phyloP scores from a whole-genome alignment of 2,329 filamentous ascomycete genomes.

The Paraphaeosphaeria minitans region DNA sequence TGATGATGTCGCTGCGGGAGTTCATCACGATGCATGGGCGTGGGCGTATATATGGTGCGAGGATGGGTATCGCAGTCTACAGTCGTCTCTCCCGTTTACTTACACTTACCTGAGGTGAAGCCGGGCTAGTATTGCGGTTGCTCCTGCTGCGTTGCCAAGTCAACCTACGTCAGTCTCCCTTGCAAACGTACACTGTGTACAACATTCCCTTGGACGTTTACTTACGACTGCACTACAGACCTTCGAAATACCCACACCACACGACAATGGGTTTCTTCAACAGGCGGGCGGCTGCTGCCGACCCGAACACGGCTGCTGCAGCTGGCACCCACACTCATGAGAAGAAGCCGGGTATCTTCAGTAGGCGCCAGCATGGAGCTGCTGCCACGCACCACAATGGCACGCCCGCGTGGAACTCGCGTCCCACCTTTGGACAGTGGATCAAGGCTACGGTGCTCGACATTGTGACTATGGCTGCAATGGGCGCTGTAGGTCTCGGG shows the following conservation, averaged over 20 bases:
- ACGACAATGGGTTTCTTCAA: constrained; percentile 47
- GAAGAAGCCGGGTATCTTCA: constrained; percentile 39
- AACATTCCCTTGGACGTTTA: neutral
- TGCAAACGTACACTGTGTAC: neutral
- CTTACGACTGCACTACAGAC: constrained; percentile 2
- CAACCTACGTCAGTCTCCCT: constrained; percentile 4
- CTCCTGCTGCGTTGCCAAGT: neutral
- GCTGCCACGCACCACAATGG: constrained; percentile 23
- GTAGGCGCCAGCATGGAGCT: constrained; percentile 19
- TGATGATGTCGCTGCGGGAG: constrained; percentile 23
- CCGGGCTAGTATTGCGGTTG: neutral
- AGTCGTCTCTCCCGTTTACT: neutral
- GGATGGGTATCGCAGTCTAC: constrained; percentile 12
- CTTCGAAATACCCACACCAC: neutral
- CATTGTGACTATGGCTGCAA: constrained; percentile 67
- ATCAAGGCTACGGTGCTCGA: constrained; percentile 70
- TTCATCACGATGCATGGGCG: constrained; percentile 19
- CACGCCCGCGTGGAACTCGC: constrained; percentile 33
- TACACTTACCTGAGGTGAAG: neutral
- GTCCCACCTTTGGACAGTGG: constrained; percentile 71
- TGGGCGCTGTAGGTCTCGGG: constrained; percentile 70
- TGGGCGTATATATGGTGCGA: constrained; percentile 12
- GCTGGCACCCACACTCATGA: constrained; percentile 32
- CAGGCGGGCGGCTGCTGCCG: constrained; percentile 39
- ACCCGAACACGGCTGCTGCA: constrained; percentile 43